phyloP scores from a whole-genome alignment of 345 rosid genomes.

The Luvunga scandens region DNA sequence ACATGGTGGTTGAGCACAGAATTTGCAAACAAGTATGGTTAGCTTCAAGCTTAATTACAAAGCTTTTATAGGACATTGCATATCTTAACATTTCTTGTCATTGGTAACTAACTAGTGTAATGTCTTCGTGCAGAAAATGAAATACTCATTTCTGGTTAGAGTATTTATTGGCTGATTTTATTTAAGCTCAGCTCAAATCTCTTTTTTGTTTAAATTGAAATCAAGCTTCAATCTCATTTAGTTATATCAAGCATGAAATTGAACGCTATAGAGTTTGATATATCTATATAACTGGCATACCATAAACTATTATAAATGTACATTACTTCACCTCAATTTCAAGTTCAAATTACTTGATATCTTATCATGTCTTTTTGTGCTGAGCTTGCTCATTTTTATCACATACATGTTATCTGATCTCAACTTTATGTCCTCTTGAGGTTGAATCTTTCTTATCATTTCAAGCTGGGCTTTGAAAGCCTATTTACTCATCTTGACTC shows the following conservation, averaged over 20 bases:
- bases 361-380: neutral
- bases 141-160: neutral
- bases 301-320: neutral
- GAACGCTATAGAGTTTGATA: neutral
- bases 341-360: neutral
- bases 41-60: neutral
- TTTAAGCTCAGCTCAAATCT: neutral
- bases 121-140: neutral
- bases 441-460: no score
- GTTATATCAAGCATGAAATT: neutral
- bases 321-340: neutral
- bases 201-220: neutral
- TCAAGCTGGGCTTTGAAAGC: neutral
- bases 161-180: neutral
- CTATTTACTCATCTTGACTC: neutral
- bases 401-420: no score
- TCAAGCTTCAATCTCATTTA: neutral
- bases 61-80: neutral
- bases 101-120: neutral
- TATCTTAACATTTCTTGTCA: neutral
- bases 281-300: neutral
- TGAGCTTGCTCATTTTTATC: neutral
- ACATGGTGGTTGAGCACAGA: neutral
- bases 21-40: slow-evolving; percentile 4
- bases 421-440: no score